Evolutionary conservation across 495 filamentous ascomycete genomes (phyloP), one percentile per base, ranked within the genome.

Genomic region (Lasiosphaeris hirsuta): DNA sequence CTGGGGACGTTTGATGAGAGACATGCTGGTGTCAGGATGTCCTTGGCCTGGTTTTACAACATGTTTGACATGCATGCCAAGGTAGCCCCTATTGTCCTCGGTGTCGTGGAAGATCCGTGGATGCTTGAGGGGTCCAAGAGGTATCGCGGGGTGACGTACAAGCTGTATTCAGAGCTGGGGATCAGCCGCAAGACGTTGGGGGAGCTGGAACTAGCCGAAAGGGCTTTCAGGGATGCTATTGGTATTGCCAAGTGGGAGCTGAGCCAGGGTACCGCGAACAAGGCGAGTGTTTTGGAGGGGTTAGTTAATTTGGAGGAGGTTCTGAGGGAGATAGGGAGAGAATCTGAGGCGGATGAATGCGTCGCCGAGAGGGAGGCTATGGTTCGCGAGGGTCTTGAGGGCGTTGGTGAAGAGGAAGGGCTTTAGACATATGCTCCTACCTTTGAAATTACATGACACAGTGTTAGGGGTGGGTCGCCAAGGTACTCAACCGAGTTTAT

Each of bases 11-110:
- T 60, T 30, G 57, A 60, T 34, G 51, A 60, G 51, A 34, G 57
- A 0, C 57, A 54, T 23, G 57, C 57, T 2, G 57, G 57, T 3
- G 36, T 60, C 36, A n/a, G 51, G 8, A 60, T 60, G 57, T 55
- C 54, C 37, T 17, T 49, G 4, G 42, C 51, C 1, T 18, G n/a
- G 13, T 60, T 60, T 36, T 60, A 60, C 43, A 42, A 50, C 44
- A 5, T 19, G 18, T 41, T 54, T 14, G 44, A 17, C n/a, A 34
- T 41, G 51, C 40, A 41, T 17, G 42, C 50, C 1, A 41, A 50
- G n/a, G 43, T 30, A 0, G 51, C 9, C 10, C 7, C 14, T 10
- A 42, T 55, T 35, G 38, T 42, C 10, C 43, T 35, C 41, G 57
- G 41, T 38, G 19, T 47, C 18, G 11, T 54, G 7, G 30, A 30